A percentile compares a stretch with the other conserved stretches of the same genome.
Conservation (phyloP, 2,329 filamentous ascomycete species). For the Coniella vitis region DNA sequence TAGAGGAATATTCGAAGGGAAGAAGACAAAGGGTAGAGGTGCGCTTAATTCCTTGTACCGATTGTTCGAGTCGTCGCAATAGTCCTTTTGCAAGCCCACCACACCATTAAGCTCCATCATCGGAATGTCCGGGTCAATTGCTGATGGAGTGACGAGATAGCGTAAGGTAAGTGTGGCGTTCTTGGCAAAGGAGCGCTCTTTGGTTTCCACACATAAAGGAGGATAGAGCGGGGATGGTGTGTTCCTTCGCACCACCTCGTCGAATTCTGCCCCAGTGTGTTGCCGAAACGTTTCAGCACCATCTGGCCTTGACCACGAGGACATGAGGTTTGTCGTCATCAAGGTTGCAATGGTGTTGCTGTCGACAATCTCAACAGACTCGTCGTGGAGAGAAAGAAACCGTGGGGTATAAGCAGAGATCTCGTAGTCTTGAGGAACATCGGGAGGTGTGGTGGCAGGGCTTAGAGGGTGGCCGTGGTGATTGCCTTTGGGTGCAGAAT, state of each 20-base stretch:
- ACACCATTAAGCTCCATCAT: constrained; percentile 70
- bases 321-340: constrained; percentile 65
- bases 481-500: constrained; percentile 53
- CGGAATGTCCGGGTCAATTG: constrained; percentile 50
- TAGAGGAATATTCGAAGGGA: constrained; percentile 80
- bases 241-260: constrained; percentile 59
- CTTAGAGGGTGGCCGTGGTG: constrained; percentile 57
- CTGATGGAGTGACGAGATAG: constrained; percentile 45
- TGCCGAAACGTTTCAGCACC: constrained; percentile 62
- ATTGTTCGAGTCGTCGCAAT: constrained; percentile 59
- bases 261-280: constrained; percentile 58
- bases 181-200: constrained; percentile 36
- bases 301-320: constrained; percentile 60
- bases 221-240: constrained; percentile 28
- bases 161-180: constrained; percentile 64
- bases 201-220: constrained; percentile 45
- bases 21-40: constrained; percentile 71
- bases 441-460: constrained; percentile 68
- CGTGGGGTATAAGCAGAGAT: constrained; percentile 61
- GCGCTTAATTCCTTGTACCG: constrained; percentile 60
- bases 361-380: constrained; percentile 51
- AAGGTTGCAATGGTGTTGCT: constrained; percentile 76
- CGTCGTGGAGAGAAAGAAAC: constrained; percentile 69
- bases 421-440: constrained; percentile 54
- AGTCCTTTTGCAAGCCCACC: constrained; percentile 67